phyloP scores from a whole-genome alignment of 495 filamentous ascomycete genomes.

The Penicillium coprophilum region DNA sequence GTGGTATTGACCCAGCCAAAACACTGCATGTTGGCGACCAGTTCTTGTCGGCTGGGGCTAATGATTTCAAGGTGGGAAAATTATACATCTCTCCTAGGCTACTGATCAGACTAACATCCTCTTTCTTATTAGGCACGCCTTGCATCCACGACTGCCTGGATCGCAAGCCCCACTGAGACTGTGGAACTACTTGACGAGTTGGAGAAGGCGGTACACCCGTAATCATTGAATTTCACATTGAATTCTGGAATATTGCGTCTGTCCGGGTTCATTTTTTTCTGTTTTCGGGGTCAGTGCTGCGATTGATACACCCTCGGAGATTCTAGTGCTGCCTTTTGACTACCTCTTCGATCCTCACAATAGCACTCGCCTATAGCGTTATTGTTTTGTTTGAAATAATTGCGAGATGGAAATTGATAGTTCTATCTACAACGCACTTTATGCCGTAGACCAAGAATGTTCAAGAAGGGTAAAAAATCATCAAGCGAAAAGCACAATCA shows the following conservation, averaged over 20 bases:
- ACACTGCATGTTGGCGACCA: conserved; percentile 92
- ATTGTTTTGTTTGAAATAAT: not conserved
- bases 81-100: not conserved
- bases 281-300: not conserved
- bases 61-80: conserved; percentile 80
- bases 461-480: not conserved
- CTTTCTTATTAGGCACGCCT: conserved; percentile 51
- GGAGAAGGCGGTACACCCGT: conserved; percentile 21
- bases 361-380: not conserved
- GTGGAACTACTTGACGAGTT: conserved; percentile 79
- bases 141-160: conserved; percentile 78
- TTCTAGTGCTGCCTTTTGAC: not conserved
- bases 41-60: conserved; percentile 91
- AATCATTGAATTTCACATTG: not conserved
- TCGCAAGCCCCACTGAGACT: conserved; percentile 88
- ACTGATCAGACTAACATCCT: conserved; percentile 1
- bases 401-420: not conserved
- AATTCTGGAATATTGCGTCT: not conserved
- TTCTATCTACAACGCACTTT: conserved; percentile 17
- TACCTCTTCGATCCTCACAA: not conserved
- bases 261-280: not conserved
- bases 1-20: conserved; percentile 60
- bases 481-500: not conserved
- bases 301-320: not conserved
- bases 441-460: not conserved